phyloP scores from a whole-genome alignment of 306 rosid species.

The Prunus persica region Prunus_persica_NCBIv2 NC_034010.1:28298501-28299000 shows the following conservation, averaged over 20 bases:
- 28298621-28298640: neutral
- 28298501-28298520: conserved; percentile 18
- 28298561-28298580: neutral
- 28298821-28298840: neutral
- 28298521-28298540: conserved; percentile 18
- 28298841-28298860: neutral
- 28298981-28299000: conserved; percentile 31
- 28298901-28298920: neutral
- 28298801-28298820: neutral
- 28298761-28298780: neutral
- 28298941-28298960: conserved; percentile 34
- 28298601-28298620: conserved; percentile 3
- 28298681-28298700: conserved; percentile 8
- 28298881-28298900: neutral
- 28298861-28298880: neutral
- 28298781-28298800: neutral
- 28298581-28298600: neutral
- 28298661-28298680: conserved; percentile 6
- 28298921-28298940: conserved; percentile 3
- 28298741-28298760: neutral
- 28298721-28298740: neutral
- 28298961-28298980: conserved; percentile 17
- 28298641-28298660: conserved; percentile 8
- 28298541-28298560: conserved; percentile 15
- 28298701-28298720: neutral